A percentile compares a stretch with the other conserved stretches of the same genome.
These are phyloP conservation scores for Pulveroboletus frians DNA, from an alignment of 768 basidiomycete genomes.

Conservation along the genomic window DNA sequence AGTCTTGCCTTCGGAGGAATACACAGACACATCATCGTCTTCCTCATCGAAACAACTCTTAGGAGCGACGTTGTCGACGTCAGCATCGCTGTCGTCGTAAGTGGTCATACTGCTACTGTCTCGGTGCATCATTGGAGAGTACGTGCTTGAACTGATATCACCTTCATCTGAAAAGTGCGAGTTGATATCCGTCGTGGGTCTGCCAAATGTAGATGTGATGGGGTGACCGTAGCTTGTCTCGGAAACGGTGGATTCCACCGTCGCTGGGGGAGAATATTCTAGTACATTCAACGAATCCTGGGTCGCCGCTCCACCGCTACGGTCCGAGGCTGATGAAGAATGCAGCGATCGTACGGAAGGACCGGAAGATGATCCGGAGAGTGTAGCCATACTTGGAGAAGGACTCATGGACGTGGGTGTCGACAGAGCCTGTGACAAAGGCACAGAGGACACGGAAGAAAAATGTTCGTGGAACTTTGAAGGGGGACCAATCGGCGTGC, in stretches of 20 bases:
- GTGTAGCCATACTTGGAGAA: slow-evolving; percentile 17
- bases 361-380: slow-evolving; percentile 29
- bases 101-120: slow-evolving; percentile 16
- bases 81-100: slow-evolving; percentile 23
- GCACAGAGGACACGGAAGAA: slow-evolving; percentile 26
- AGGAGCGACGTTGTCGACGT: slow-evolving; percentile 11
- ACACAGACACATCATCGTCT: slow-evolving; percentile 29
- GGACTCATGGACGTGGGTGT: slow-evolving; percentile 11
- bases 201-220: slow-evolving; percentile 2
- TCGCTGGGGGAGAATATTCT: slow-evolving; percentile 18
- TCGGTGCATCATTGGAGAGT: slow-evolving; percentile 12
- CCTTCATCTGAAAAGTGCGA: slow-evolving; percentile 21
- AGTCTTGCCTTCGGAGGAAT: slow-evolving; percentile 29
- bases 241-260: slow-evolving; percentile 17
- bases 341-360: slow-evolving; percentile 26
- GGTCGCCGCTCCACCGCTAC: slow-evolving; percentile 4
- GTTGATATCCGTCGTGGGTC: not conserved
- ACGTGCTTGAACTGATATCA: slow-evolving; percentile 16
- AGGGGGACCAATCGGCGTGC: slow-evolving; percentile 9
- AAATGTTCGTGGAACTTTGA: slow-evolving; percentile 34
- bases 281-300: slow-evolving; percentile 7
- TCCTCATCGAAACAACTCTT: slow-evolving; percentile 15
- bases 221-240: slow-evolving; percentile 20
- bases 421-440: slow-evolving; percentile 11
- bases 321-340: slow-evolving; percentile 18